Percentiles rank a stretch among this genome's conserved stretches.
These are phyloP conservation scores for Litchi chinensis DNA, from an alignment of 345 rosid genomes.

Conservation along the genomic window DNA sequence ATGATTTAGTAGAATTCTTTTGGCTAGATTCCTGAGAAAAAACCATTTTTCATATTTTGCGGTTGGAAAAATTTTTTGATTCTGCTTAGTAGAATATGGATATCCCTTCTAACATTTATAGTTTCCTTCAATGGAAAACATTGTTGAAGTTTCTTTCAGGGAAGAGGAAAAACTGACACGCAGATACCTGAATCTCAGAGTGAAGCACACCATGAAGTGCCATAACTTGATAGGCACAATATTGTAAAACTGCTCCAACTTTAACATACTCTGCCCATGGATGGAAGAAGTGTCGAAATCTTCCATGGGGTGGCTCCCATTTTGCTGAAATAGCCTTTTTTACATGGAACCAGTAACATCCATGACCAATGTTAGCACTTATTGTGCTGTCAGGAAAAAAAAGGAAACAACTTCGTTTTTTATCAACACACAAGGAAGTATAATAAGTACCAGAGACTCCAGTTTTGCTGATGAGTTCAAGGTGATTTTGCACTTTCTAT, in stretches of 20 bases:
- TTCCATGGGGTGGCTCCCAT: constrained; percentile 81
- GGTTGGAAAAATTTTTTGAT: constrained; percentile 25
- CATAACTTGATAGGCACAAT: constrained; percentile 74
- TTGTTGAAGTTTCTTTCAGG: background rate
- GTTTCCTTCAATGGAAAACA: background rate
- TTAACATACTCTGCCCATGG: constrained; percentile 76
- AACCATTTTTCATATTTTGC: constrained; percentile 1
- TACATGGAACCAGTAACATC: constrained; percentile 15
- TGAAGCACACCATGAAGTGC: constrained; percentile 73
- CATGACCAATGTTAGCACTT: constrained; percentile 6
- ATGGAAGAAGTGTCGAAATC: constrained; percentile 58
- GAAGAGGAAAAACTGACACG: constrained; percentile 2
- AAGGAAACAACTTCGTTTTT: background rate
- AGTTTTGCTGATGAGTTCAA: constrained; percentile 57
- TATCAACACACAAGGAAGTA: background rate
- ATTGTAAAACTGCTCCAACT: constrained; percentile 60
- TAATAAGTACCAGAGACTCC: constrained; percentile 49
- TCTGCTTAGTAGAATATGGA: constrained; percentile 31
- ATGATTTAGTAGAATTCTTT: background rate
- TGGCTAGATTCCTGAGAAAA: constrained; percentile 21
- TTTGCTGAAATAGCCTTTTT: constrained; percentile 57
- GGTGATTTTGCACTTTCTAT: constrained; percentile 45
- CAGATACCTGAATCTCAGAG: constrained; percentile 66
- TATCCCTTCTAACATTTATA: constrained; percentile 25
- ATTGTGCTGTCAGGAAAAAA: background rate